Evolutionary conservation across 148 eudicot species (phyloP).

Genomic region (Hydrangea macrophylla): DNA sequence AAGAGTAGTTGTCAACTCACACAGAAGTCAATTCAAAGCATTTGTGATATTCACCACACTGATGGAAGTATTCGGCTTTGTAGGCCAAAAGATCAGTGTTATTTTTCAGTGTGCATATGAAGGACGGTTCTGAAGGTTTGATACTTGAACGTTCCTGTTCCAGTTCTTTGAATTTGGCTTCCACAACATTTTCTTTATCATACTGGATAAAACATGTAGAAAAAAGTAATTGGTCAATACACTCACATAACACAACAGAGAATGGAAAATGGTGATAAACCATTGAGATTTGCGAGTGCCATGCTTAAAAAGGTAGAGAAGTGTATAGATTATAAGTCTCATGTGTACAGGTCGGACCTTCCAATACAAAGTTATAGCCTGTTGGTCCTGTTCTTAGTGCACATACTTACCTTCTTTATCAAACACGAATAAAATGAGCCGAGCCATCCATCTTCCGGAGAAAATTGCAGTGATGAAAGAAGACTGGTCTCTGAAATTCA

Average conservation of each 20-base stretch:
- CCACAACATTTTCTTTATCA: constrained; percentile 77
- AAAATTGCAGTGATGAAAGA: constrained; percentile 67
- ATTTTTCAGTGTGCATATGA: constrained; percentile 59
- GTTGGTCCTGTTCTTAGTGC: constrained; percentile 5
- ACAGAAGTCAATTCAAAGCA: constrained; percentile 85
- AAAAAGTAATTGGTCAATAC: constrained; percentile 7
- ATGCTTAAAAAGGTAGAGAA: neutral
- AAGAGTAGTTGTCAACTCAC: constrained; percentile 42
- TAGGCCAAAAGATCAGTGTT: constrained; percentile 94
- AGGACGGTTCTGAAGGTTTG: constrained; percentile 48
- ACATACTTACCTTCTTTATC: constrained; percentile 64
- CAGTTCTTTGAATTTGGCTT: constrained; percentile 75
- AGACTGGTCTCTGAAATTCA: constrained; percentile 60
- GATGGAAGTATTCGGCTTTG: constrained; percentile 98
- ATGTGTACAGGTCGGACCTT: neutral
- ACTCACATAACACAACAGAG: neutral
- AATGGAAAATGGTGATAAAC: neutral
- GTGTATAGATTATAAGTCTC: neutral
- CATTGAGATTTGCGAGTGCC: constrained; percentile 1
- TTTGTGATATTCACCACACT: constrained; percentile 97
- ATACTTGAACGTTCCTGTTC: constrained; percentile 49
- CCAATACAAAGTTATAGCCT: neutral
- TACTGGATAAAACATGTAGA: constrained; percentile 47
- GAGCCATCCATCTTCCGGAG: constrained; percentile 85
- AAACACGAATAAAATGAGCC: constrained; percentile 86